Evolutionary conservation across 441 rosid genomes (phyloP).

Genomic region (Pelargonium fulgidum): DNA sequence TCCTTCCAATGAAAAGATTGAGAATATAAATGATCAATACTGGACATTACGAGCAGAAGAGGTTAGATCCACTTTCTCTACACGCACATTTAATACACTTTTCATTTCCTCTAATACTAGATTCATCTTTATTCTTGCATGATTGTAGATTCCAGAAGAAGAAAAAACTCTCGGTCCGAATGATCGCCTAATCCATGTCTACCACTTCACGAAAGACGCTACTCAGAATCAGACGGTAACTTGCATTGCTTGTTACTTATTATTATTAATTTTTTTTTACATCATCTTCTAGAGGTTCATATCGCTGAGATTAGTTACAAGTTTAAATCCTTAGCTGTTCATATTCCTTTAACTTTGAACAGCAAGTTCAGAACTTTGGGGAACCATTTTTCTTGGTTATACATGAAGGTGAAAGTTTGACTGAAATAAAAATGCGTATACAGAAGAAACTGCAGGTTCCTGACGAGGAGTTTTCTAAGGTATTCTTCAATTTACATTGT

Average conservation of each 20-base stretch:
- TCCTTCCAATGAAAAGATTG: conserved; percentile 58
- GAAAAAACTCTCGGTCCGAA: conserved; percentile 65
- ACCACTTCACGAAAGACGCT: conserved; percentile 55
- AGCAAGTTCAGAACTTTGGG: conserved; percentile 61
- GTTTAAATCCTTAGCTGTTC: background rate
- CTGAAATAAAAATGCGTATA: conserved; percentile 50
- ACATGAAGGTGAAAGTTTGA: conserved; percentile 55
- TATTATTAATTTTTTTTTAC: background rate
- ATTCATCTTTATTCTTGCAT: conserved; percentile 9
- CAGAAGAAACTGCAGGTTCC: conserved; percentile 63
- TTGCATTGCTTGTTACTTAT: conserved; percentile 11
- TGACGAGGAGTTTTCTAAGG: conserved; percentile 62
- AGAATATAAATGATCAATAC: conserved; percentile 68
- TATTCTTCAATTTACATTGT: conserved; percentile 11
- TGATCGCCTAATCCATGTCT: conserved; percentile 62
- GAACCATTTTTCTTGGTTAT: conserved; percentile 65
- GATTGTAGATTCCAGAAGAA: conserved; percentile 58
- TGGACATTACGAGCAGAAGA: conserved; percentile 80
- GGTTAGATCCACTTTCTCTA: conserved; percentile 26
- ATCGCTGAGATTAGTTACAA: background rate
- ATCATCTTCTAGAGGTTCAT: background rate
- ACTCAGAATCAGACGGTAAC: conserved; percentile 55
- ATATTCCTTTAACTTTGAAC: conserved; percentile 14
- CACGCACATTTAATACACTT: too few species aligned
- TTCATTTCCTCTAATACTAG: background rate